Evolutionary conservation across 164 flowering plant species (phyloP).

Genomic region (Aristolochia fimbriata): DNA sequence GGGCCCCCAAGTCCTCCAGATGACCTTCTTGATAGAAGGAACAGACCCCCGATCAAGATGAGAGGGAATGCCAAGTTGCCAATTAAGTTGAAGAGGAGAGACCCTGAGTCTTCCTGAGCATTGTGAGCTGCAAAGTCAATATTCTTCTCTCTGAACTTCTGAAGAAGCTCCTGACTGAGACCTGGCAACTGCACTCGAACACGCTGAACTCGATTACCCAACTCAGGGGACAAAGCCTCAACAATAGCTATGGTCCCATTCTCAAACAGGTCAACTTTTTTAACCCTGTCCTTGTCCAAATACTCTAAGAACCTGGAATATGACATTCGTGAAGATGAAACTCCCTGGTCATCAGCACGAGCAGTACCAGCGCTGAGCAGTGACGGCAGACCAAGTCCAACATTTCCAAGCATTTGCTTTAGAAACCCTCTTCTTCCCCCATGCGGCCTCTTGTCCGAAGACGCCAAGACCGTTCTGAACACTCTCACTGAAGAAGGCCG

Average conservation of each 20-base stretch:
- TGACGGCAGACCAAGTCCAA: slow-evolving; percentile 49
- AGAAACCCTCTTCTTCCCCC: slow-evolving; percentile 72
- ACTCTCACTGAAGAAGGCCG: slow-evolving; percentile 27
- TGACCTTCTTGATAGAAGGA: slow-evolving; percentile 83
- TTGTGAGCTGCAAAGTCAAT: slow-evolving; percentile 94
- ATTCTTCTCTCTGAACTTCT: slow-evolving; percentile 87
- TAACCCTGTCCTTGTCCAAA: slow-evolving; percentile 73
- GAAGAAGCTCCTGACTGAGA: slow-evolving; percentile 83
- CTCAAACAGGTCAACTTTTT: slow-evolving; percentile 79
- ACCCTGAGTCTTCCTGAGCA: slow-evolving; percentile 86
- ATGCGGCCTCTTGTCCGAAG: slow-evolving; percentile 38
- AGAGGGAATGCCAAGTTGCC: slow-evolving; percentile 84
- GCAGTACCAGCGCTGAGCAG: slow-evolving; percentile 54
- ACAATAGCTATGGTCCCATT: slow-evolving; percentile 96
- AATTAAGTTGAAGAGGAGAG: slow-evolving; percentile 61
- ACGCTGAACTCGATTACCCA: slow-evolving; percentile 80
- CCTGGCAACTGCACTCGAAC: slow-evolving; percentile 94
- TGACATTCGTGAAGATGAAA: slow-evolving; percentile 90
- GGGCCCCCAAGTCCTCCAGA: slow-evolving; percentile 92
- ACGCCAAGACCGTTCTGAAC: slow-evolving; percentile 38
- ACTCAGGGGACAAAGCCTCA: slow-evolving; percentile 84
- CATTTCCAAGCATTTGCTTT: slow-evolving; percentile 69
- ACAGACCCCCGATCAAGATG: slow-evolving; percentile 72
- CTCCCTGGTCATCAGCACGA: slow-evolving; percentile 88
- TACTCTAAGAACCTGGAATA: slow-evolving; percentile 90